Base-by-base conservation (phyloP, 1,139 yeast species). In the Yamadazyma songkhlaensis region DNA sequence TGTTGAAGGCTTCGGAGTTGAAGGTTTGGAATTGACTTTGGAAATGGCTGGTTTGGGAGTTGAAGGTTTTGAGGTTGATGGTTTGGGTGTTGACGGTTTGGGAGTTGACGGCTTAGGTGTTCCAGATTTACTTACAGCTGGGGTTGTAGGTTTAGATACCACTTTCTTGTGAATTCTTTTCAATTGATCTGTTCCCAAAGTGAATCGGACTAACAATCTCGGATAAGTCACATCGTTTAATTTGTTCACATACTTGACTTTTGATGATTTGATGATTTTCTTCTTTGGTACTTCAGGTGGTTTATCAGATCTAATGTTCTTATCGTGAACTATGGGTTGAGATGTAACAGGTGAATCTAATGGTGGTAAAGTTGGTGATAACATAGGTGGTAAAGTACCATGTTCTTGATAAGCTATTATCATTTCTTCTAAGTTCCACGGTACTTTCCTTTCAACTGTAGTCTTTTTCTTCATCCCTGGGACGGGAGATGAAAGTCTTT, bases 391-490 rank as follows among this genome's bases (percentile, higher is more conserved):
- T 31, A 71, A 56, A 2, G 41, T 31, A 2, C 68, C 68, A n/a
- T 51, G 44, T 6, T 64, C 64, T 23, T 57, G 54, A 47, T 67
- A 70, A n/a, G 64, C 54, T 20, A 53, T 29, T 22, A 69, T 40
- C 58, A 71, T 54, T 17, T 70, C 74, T 32, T 70, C 73, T 35
- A 71, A 46, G 43, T 67, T 67, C 76, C 77, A 71, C 6, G 56
- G 34, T n/a, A 50, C 29, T 13, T 31, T 27, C 13, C 31, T 38
- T 13, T 26, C 32, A 23, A 20, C 14, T 9, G 12, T 22, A 31
- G 29, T 17, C 9, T 35, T 32, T 25, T 15, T 25, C 20, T 23
- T 32, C 11, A 32, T 24, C n/a, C n/a, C 21, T 4, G 38, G 38
- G 10, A 21, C 23, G n/a, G 41, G 41, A 1, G 41, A 35, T 20